Percentiles rank a stretch among this genome's conserved stretches.
Conservation (phyloP, 2,329 filamentous ascomycete genomes). For the Sarocladiaceae sp. region DNA sequence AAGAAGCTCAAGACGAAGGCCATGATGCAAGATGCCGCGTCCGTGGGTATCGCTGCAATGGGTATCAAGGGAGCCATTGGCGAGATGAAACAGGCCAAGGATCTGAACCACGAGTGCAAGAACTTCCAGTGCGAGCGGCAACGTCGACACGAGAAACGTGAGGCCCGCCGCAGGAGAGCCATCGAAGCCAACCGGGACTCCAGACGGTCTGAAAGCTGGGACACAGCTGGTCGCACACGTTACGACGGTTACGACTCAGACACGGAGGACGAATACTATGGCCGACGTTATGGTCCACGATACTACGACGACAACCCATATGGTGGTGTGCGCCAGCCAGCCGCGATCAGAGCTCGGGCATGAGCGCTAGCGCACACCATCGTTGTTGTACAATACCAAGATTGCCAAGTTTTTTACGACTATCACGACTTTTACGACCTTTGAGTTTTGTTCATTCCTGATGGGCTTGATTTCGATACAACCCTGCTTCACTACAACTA, state of each 20-base stretch:
- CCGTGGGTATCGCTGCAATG: constrained; percentile 53
- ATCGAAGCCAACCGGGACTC: constrained; percentile 29
- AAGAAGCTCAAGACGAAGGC: constrained; percentile 55
- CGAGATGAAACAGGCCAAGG: constrained; percentile 52
- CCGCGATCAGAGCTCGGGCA: constrained; percentile 14
- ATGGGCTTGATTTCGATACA: not conserved
- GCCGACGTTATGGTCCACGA: constrained; percentile 29
- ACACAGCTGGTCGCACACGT: constrained; percentile 26
- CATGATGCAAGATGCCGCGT: constrained; percentile 54
- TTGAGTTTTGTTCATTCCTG: not conserved
- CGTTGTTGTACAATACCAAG: not conserved
- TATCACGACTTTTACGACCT: constrained; percentile 5
- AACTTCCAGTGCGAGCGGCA: constrained; percentile 46
- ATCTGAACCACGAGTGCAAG: constrained; percentile 42
- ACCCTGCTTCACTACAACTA: not conserved
- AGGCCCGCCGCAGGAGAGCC: constrained; percentile 26
- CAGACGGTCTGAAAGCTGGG: constrained; percentile 41
- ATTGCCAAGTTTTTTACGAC: constrained; percentile 6
- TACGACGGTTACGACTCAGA: constrained; percentile 33
- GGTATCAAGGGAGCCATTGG: constrained; percentile 53
- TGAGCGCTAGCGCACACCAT: not conserved
- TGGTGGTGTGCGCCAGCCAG: constrained; percentile 33
- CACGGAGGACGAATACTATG: constrained; percentile 24
- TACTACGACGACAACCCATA: constrained; percentile 47
- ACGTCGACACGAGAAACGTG: constrained; percentile 44